A percentile compares a stretch with the other conserved stretches of the same genome.
Conservation (phyloP, 208 protist species). For the Borovskyia barvae region DNA sequence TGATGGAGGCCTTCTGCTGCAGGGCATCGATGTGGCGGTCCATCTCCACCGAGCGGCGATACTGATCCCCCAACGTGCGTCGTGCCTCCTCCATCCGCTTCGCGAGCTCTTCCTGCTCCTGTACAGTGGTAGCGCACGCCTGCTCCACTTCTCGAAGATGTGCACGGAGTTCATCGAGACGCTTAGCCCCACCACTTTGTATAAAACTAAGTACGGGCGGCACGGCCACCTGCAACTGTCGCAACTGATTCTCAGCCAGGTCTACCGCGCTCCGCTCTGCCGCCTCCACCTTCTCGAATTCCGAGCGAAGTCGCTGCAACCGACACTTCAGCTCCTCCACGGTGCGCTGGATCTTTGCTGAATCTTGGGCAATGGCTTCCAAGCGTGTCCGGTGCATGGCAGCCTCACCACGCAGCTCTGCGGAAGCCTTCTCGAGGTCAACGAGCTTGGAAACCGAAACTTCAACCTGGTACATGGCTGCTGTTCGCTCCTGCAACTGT, state of each 20-base stretch:
- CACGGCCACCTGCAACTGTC: conserved; percentile 19
- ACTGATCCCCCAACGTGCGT: conserved; percentile 42
- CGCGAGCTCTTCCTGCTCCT: conserved; percentile 30
- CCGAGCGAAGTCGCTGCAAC: conserved; percentile 7
- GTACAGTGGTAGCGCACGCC: background rate
- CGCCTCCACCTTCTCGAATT: conserved; percentile 6
- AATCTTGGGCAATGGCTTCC: conserved; percentile 28
- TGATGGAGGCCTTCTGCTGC: conserved; percentile 34
- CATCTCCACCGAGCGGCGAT: conserved; percentile 33
- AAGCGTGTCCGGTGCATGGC: conserved; percentile 29
- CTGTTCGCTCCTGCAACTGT: conserved; percentile 34
- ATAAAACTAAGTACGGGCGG: conserved; percentile 46
- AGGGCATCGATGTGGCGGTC: conserved; percentile 40
- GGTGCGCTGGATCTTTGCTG: background rate
- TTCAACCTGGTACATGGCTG: conserved; percentile 38
- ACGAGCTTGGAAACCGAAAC: conserved; percentile 33
- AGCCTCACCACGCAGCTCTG: conserved; percentile 26
- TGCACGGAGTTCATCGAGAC: conserved; percentile 28
- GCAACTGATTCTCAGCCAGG: conserved; percentile 16
- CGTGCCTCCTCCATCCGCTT: conserved; percentile 32
- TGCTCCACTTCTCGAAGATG: conserved; percentile 24
- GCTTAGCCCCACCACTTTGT: conserved; percentile 5
- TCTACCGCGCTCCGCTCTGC: conserved; percentile 3
- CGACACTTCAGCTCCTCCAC: conserved; percentile 17
- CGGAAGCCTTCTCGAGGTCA: conserved; percentile 32